Conservation (phyloP, 352 stramenopile species). For the Elongisporangium prolatum region DNA sequence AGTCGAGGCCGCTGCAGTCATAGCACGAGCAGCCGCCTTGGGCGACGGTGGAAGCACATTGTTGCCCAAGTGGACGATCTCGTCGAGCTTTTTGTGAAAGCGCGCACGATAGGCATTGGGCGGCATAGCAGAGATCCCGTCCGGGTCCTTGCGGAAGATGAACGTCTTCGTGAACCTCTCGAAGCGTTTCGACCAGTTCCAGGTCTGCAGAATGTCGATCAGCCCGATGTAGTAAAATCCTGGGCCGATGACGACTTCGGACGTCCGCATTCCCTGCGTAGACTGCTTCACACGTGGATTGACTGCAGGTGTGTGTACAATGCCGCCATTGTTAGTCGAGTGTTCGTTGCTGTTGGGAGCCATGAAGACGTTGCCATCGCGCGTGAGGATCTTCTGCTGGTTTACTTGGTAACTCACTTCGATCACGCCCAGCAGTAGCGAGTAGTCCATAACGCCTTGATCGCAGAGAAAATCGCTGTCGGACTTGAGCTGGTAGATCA, state of each 20-base stretch:
- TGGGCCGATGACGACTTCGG: slow-evolving; percentile 74
- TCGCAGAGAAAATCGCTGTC: slow-evolving; percentile 71
- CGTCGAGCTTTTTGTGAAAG: slow-evolving; percentile 68
- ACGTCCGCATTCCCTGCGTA: slow-evolving; percentile 50
- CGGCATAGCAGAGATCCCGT: slow-evolving; percentile 75
- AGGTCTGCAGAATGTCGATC: slow-evolving; percentile 86
- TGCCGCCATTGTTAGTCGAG: neutral
- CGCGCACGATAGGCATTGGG: slow-evolving; percentile 58
- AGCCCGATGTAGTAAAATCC: slow-evolving; percentile 86
- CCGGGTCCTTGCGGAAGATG: slow-evolving; percentile 54
- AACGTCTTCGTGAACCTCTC: slow-evolving; percentile 74
- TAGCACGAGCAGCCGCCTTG: neutral
- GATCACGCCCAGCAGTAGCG: slow-evolving; percentile 70
- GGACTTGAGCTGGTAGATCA: slow-evolving; percentile 58
- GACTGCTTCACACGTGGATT: slow-evolving; percentile 50
- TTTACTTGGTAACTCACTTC: slow-evolving; percentile 77
- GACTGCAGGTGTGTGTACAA: neutral
- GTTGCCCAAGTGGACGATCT: slow-evolving; percentile 67
- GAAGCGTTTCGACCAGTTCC: slow-evolving; percentile 61
- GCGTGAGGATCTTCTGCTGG: slow-evolving; percentile 57
- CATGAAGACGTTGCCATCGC: slow-evolving; percentile 53
- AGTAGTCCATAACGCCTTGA: slow-evolving; percentile 84
- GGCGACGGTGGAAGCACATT: slow-evolving; percentile 11
- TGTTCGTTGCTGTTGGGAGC: slow-evolving; percentile 13
- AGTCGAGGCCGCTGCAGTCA: neutral